Conservation (phyloP, 179 eudicot species). For the Actinidia polygama region DNA sequence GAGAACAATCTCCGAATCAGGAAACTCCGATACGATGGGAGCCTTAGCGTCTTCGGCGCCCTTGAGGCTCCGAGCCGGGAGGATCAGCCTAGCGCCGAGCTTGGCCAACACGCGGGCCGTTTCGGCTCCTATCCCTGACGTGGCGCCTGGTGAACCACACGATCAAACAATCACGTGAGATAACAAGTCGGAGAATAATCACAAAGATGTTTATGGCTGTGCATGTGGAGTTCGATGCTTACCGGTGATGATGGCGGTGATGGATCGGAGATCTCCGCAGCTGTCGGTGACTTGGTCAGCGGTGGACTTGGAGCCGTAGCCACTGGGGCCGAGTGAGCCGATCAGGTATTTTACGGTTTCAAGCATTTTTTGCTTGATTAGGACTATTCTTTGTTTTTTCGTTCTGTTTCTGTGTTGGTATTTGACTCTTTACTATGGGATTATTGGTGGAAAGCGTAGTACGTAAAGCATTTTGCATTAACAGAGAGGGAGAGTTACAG, state of each 20-base stretch:
- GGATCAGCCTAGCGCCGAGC: constrained; percentile 76
- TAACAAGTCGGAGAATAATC: no score
- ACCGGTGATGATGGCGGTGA: constrained; percentile 84
- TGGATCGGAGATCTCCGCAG: constrained; percentile 42
- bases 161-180: constrained; percentile 12
- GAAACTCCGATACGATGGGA: constrained; percentile 68
- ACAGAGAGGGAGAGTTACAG: not conserved
- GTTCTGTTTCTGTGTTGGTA: not conserved
- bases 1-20: constrained; percentile 63
- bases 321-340: constrained; percentile 81
- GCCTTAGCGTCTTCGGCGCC: constrained; percentile 71
- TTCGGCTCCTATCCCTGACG: constrained; percentile 96
- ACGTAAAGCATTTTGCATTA: not conserved
- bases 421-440: not conserved
- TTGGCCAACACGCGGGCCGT: constrained; percentile 89
- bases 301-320: constrained; percentile 85
- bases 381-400: no score
- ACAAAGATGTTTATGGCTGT: not conserved
- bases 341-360: constrained; percentile 66
- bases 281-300: constrained; percentile 73
- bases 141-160: constrained; percentile 61
- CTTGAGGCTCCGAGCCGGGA: constrained; percentile 76
- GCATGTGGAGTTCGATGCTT: constrained; percentile 3
- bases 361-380: constrained; percentile 25
- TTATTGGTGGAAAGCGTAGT: not conserved